Evolutionary conservation across 2,329 filamentous ascomycete genomes (phyloP), one percentile per base, ranked within the genome.

Genomic region (Venturia carpophila): DNA sequence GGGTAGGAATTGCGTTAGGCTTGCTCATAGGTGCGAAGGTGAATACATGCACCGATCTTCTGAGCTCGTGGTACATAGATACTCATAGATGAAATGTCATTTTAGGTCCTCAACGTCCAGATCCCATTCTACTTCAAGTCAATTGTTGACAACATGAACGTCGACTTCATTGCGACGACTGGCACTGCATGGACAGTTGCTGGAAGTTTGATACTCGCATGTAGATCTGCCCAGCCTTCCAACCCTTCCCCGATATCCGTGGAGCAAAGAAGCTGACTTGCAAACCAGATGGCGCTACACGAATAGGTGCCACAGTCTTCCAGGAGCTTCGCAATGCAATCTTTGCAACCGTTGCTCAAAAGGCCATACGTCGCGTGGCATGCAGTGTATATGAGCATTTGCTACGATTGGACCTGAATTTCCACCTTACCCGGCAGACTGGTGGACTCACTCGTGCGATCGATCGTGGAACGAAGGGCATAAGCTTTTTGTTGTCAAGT

Each of bases 101-200:
- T 58, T 72, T 74, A 82, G 83, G 75, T 96, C 61, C 81, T 99
- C 72, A 99, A 97, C 75, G 94, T 99, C 19, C 92, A 99, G 79
- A 91, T 99, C 60, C 94, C 94, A 0, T 99, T 99, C 75, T 99
- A 97, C 81, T 99, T 99, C 81, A 97, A 97, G 81, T 92, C 80
- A 76, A 97, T 99, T 69, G 91, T 99, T 52, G 95, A 99, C 76
- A 87, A 91, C 24, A 96, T 99, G 91, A 99, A 99, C 75, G 84
- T 99, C 70, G 94, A 99, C 75, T 87, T 96, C 73, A 84, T 85
- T n/a, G 83, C 88, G 19, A 79, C 90, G 6, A 93, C 92, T n/a
- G 92, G 92, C 9, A 96, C 92, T 0, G 92, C 91, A 37, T 90
- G 88, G 63, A 92, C 91, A 0, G 88, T 96, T 9, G 94, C 92